These are phyloP conservation scores for Septoria petroselini DNA, from an alignment of 2,329 filamentous ascomycete genomes.

Conservation along the genomic window DNA sequence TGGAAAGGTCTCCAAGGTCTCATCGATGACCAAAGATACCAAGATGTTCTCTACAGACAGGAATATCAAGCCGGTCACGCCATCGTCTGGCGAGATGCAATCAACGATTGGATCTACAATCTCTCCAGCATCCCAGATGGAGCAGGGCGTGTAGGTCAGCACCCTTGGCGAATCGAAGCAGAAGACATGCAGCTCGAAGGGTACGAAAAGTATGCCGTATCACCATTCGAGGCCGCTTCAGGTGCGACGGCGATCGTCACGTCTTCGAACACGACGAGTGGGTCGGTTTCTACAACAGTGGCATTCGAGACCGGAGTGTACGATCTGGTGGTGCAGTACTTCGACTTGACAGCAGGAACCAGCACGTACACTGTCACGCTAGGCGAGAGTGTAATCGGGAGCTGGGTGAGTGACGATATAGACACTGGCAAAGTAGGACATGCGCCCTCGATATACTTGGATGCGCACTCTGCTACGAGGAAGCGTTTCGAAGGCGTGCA, in stretches of 20 bases:
- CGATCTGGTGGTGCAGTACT: conserved; percentile 65
- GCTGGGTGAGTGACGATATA: conserved; percentile 46
- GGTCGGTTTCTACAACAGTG: conserved; percentile 50
- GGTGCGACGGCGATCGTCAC: conserved; percentile 57
- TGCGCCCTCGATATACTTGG: conserved; percentile 56
- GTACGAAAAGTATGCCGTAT: conserved; percentile 55
- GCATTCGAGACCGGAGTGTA: conserved; percentile 55
- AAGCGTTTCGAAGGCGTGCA: conserved; percentile 50
- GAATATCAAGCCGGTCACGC: conserved; percentile 67
- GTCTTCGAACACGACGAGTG: conserved; percentile 50
- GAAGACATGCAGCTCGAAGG: conserved; percentile 61
- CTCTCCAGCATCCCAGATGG: conserved; percentile 60
- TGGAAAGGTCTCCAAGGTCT: conserved; percentile 57
- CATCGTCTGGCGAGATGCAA: conserved; percentile 67
- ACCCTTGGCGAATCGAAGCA: conserved; percentile 66
- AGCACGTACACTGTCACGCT: conserved; percentile 56
- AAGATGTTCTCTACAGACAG: conserved; percentile 58
- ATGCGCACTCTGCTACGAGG: conserved; percentile 63
- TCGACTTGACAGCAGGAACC: conserved; percentile 58
- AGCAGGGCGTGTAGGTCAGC: conserved; percentile 54
- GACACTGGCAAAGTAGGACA: conserved; percentile 60
- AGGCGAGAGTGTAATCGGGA: conserved; percentile 52
- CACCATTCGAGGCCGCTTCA: conserved; percentile 60
- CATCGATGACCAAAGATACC: conserved; percentile 59
- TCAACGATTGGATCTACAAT: conserved; percentile 63